A percentile compares a stretch with the other conserved stretches of the same genome.
Conservation (phyloP, 768 basidiomycete species). For the Tremella fuciformis region DNA sequence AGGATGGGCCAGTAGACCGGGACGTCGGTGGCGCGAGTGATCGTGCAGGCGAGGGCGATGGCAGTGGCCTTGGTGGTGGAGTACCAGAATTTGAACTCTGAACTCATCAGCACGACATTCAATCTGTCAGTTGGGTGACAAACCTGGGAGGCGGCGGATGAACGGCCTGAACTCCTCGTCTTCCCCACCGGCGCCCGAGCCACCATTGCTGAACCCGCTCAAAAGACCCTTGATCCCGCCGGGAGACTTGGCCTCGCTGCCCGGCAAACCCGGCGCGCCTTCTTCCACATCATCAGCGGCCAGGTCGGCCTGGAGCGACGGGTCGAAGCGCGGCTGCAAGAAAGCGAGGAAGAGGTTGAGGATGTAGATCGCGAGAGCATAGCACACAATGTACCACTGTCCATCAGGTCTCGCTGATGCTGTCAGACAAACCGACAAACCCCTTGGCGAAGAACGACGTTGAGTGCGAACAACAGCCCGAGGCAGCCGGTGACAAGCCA, state of each 20-base stretch:
- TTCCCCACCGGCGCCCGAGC: constrained; percentile 50
- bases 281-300: constrained; percentile 94
- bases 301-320: constrained; percentile 87
- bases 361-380: constrained; percentile 91
- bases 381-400: constrained; percentile 51
- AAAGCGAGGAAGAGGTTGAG: constrained; percentile 95
- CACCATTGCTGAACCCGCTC: constrained; percentile 41
- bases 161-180: constrained; percentile 99
- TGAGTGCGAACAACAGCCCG: constrained; percentile 70
- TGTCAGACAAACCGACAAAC: constrained; percentile 57
- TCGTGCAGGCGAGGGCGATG: constrained; percentile 73
- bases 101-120: background rate
- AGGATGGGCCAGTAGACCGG: constrained; percentile 99
- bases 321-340: constrained; percentile 96
- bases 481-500: constrained; percentile 77
- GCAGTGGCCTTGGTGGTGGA: constrained; percentile 85
- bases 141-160: constrained; percentile 76
- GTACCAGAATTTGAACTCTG: constrained; percentile 63
- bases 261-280: constrained; percentile 63
- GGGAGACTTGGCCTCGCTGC: constrained; percentile 21
- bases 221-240: constrained; percentile 45
- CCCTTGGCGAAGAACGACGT: constrained; percentile 85
- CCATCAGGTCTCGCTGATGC: background rate
- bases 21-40: constrained; percentile 83
- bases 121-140: constrained; percentile 13